Evolutionary conservation across 306 rosid genomes (phyloP).

Genomic region (Pachyrhizus erosus): DNA sequence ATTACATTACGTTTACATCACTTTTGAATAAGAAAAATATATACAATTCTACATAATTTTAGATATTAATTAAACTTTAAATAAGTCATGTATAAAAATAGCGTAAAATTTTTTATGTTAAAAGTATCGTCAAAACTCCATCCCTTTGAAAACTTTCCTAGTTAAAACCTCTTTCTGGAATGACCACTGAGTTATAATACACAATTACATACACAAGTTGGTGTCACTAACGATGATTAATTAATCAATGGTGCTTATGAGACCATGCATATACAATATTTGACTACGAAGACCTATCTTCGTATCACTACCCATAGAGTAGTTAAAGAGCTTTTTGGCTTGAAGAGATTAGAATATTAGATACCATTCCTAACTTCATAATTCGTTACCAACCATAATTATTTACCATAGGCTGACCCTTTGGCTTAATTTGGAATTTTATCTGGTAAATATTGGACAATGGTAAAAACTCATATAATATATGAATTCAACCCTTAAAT

Average conservation of each 20-base stretch:
- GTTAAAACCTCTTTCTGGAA: not conserved
- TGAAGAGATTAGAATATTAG: not conserved
- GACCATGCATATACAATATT: slow-evolving; percentile 1
- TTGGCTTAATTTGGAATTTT: not conserved
- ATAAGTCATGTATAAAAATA: not conserved
- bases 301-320: slow-evolving; percentile 4
- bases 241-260: not conserved
- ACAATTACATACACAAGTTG: slow-evolving; percentile 2
- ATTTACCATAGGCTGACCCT: not conserved
- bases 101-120: not conserved
- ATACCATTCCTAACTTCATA: not conserved
- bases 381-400: not conserved
- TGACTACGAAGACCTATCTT: slow-evolving; percentile 22
- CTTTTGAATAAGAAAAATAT: not conserved
- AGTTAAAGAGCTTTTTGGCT: slow-evolving; percentile 8
- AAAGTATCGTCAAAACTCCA: not conserved
- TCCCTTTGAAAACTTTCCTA: not conserved
- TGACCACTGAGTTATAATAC: slow-evolving; percentile 24
- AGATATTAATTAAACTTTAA: not conserved
- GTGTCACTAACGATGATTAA: slow-evolving; percentile 35
- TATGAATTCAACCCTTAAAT: not conserved
- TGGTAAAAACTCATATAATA: slow-evolving; percentile 11
- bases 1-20: not conserved
- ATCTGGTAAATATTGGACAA: slow-evolving; percentile 32
- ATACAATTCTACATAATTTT: not conserved